Percentiles rank a stretch among this genome's conserved stretches.
Evolutionary conservation across 495 filamentous ascomycete species (phyloP).

Genomic region (Aspergillus avenaceus): DNA sequence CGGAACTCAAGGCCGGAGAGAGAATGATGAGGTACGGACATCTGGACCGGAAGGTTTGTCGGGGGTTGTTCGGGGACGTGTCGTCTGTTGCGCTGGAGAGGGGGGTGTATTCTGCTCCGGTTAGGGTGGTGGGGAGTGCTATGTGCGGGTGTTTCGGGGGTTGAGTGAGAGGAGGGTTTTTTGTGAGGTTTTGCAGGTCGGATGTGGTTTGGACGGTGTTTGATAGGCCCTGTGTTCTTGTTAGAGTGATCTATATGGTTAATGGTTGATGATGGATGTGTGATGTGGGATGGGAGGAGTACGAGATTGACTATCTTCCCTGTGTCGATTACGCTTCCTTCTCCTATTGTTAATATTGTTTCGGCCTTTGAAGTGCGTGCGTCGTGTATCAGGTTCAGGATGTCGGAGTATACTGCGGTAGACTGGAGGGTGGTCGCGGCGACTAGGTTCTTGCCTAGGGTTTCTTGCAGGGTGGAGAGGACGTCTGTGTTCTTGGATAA

Average conservation of each 20-base stretch:
- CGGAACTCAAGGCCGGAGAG: slow-evolving; percentile 51
- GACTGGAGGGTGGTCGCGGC: too few species aligned
- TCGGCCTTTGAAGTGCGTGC: slow-evolving; percentile 45
- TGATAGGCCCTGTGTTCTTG: slow-evolving; percentile 33
- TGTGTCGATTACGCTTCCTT: slow-evolving; percentile 57
- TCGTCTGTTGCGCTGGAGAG: slow-evolving; percentile 56
- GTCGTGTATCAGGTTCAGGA: slow-evolving; percentile 51
- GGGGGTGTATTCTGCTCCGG: slow-evolving; percentile 58
- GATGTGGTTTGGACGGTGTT: slow-evolving; percentile 43
- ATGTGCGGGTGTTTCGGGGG: slow-evolving; percentile 49
- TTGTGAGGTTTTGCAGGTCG: slow-evolving; percentile 40
- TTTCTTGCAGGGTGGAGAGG: slow-evolving; percentile 38
- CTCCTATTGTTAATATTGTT: slow-evolving; percentile 57
- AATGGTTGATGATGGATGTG: neutral
- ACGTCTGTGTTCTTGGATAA: slow-evolving; percentile 51
- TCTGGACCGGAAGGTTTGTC: slow-evolving; percentile 43
- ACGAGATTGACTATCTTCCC: slow-evolving; percentile 57
- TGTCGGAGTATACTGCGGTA: slow-evolving; percentile 59
- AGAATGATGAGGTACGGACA: slow-evolving; percentile 54
- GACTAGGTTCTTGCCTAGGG: slow-evolving; percentile 39
- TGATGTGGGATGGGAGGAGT: neutral
- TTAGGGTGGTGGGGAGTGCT: slow-evolving; percentile 59
- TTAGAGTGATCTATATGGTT: neutral
- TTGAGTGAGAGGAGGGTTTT: slow-evolving; percentile 32
- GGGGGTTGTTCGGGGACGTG: slow-evolving; percentile 49